These are phyloP conservation scores for Hapsidospora chrysogenum DNA, from an alignment of 495 filamentous ascomycete genomes.

Conservation along the genomic window DNA sequence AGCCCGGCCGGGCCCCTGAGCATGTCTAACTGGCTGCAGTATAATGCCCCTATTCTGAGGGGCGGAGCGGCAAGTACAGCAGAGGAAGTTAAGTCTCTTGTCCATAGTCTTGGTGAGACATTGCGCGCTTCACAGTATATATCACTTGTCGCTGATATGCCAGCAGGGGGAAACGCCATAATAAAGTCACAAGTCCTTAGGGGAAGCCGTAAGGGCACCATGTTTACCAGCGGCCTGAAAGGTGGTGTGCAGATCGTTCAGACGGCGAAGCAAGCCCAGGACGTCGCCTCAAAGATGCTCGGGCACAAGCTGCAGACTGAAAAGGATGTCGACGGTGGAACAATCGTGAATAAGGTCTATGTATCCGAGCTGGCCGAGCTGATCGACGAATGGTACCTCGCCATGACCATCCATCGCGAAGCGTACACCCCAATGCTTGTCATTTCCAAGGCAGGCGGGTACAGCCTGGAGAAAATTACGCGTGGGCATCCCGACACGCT, in stretches of 20 bases:
- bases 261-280: neutral
- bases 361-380: slow-evolving; percentile 15
- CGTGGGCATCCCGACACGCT: neutral
- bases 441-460: slow-evolving; percentile 11
- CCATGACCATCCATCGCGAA: slow-evolving; percentile 18
- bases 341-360: slow-evolving; percentile 10
- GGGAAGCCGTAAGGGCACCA: neutral
- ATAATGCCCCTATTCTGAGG: neutral
- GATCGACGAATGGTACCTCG: slow-evolving; percentile 16
- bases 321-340: neutral
- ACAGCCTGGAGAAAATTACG: neutral
- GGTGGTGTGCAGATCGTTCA: neutral
- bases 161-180: neutral
- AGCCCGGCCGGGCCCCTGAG: neutral
- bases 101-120: neutral
- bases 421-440: slow-evolving; percentile 12
- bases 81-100: neutral
- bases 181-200: neutral
- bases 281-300: neutral
- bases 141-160: neutral
- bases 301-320: neutral
- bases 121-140: neutral
- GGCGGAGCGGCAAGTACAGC: neutral
- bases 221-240: neutral
- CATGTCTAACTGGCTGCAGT: neutral